phyloP scores from a whole-genome alignment of 352 stramenopile genomes.

The Phytopythium montanum region DNA sequence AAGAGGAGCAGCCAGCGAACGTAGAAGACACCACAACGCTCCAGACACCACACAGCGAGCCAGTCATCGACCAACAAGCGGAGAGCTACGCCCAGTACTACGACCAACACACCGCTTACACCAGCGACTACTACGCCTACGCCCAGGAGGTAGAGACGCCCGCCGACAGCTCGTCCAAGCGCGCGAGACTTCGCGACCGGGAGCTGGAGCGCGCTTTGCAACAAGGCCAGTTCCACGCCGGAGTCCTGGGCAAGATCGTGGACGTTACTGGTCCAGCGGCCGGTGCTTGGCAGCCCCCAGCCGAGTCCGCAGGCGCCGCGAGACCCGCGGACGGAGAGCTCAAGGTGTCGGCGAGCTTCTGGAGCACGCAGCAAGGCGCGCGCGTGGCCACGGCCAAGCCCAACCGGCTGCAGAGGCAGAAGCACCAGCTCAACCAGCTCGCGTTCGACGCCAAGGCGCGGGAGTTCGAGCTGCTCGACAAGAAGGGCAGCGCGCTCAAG shows the following conservation, averaged over 20 bases:
- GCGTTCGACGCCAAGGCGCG: slow-evolving; percentile 73
- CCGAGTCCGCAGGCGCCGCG: slow-evolving; percentile 19
- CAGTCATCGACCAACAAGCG: slow-evolving; percentile 1
- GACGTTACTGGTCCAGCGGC: slow-evolving; percentile 53
- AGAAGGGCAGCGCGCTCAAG: slow-evolving; percentile 56
- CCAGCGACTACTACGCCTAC: no score
- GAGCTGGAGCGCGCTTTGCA: slow-evolving; percentile 70
- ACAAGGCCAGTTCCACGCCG: slow-evolving; percentile 55
- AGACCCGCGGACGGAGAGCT: slow-evolving; percentile 24
- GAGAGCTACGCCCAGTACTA: slow-evolving; percentile 37
- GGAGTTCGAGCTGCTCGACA: slow-evolving; percentile 70
- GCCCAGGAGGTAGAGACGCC: slow-evolving; percentile 25
- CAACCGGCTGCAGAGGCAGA: slow-evolving; percentile 70
- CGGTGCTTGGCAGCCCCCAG: slow-evolving; percentile 50
- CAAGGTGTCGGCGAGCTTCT: slow-evolving; percentile 72
- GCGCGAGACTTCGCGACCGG: slow-evolving; percentile 48
- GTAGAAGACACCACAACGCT: background rate
- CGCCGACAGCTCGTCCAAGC: slow-evolving; percentile 29
- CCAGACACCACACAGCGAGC: background rate
- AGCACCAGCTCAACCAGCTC: slow-evolving; percentile 81
- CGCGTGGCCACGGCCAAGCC: slow-evolving; percentile 56
- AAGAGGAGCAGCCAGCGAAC: background rate
- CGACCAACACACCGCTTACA: no score
- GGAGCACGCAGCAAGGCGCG: slow-evolving; percentile 49
- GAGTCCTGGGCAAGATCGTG: slow-evolving; percentile 53